These are phyloP conservation scores for Neoscytalidium dimidiatum DNA, from an alignment of 2,329 filamentous ascomycete genomes.

Conservation along the genomic window DNA sequence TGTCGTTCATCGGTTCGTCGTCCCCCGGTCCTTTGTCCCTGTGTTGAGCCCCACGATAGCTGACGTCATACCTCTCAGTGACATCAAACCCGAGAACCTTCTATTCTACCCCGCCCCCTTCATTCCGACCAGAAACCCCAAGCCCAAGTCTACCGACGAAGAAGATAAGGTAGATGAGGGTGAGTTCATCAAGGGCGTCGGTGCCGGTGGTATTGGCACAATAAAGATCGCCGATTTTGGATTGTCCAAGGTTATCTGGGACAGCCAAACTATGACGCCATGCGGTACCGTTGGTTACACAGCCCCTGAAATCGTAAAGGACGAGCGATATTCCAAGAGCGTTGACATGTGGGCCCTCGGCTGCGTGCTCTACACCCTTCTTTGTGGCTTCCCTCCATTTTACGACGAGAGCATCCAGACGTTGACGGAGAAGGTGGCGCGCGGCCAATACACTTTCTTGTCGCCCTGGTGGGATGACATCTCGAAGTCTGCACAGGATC, in stretches of 20 bases:
- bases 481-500: constrained; percentile 88
- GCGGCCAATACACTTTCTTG: constrained; percentile 94
- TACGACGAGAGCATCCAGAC: constrained; percentile 98
- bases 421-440: constrained; percentile 94
- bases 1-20: constrained; percentile 87
- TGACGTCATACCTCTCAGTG: constrained; percentile 58
- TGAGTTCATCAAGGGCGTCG: constrained; percentile 80
- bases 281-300: constrained; percentile 98
- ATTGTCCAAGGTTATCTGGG: constrained; percentile 97
- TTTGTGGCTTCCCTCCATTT: constrained; percentile 97
- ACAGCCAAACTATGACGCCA: constrained; percentile 97
- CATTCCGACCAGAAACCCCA: constrained; percentile 75
- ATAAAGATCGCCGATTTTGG: constrained; percentile 99
- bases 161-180: constrained; percentile 98
- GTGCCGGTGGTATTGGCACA: constrained; percentile 84
- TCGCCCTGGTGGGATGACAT: constrained; percentile 99
- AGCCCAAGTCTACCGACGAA: constrained; percentile 81
- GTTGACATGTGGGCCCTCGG: constrained; percentile 99
- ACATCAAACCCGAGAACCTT: constrained; percentile 98
- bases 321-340: constrained; percentile 97
- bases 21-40: neutral
- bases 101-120: constrained; percentile 87
- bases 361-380: constrained; percentile 92
- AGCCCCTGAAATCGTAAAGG: constrained; percentile 97
- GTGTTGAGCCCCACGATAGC: constrained; percentile 20